These are phyloP conservation scores for Cryptococcus hybrid DNA, from an alignment of 1,284 basidiomycete species.

Conservation along the genomic window DNA sequence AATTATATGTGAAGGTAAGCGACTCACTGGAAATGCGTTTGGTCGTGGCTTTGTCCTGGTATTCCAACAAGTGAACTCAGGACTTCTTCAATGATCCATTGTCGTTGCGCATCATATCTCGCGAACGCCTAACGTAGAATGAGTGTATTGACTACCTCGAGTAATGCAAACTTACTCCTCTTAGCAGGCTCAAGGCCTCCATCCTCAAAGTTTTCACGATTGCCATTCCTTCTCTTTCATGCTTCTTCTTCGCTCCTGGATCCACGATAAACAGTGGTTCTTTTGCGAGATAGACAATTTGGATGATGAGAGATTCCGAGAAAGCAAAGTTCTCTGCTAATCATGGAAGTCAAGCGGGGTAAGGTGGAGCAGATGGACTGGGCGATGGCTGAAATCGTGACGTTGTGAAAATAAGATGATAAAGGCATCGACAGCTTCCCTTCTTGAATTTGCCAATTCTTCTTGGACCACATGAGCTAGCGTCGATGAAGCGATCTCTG, in stretches of 20 bases:
- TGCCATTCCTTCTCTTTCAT: constrained; percentile 60
- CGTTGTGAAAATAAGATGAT: constrained; percentile 42
- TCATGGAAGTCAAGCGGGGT: constrained; percentile 46
- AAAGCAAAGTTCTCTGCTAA: constrained; percentile 60
- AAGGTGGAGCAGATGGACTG: constrained; percentile 59
- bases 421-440: constrained; percentile 8
- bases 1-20: background rate
- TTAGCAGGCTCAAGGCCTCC: constrained; percentile 76
- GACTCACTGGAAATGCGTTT: constrained; percentile 76
- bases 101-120: constrained; percentile 80
- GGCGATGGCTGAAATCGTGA: constrained; percentile 61
- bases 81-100: constrained; percentile 97
- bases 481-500: constrained; percentile 52
- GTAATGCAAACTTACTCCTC: constrained; percentile 63
- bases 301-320: constrained; percentile 84
- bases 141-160: constrained; percentile 1
- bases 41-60: constrained; percentile 81
- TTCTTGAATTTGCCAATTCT: constrained; percentile 45
- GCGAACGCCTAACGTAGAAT: constrained; percentile 69
- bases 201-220: constrained; percentile 74
- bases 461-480: constrained; percentile 58
- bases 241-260: constrained; percentile 47
- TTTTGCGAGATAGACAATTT: constrained; percentile 85
- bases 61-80: constrained; percentile 82
- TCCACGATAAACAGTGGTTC: constrained; percentile 88